Evolutionary conservation across 1,284 basidiomycete genomes (phyloP), one percentile per base, ranked within the genome.

Genomic region (Ustilago shanxiensis): DNA sequence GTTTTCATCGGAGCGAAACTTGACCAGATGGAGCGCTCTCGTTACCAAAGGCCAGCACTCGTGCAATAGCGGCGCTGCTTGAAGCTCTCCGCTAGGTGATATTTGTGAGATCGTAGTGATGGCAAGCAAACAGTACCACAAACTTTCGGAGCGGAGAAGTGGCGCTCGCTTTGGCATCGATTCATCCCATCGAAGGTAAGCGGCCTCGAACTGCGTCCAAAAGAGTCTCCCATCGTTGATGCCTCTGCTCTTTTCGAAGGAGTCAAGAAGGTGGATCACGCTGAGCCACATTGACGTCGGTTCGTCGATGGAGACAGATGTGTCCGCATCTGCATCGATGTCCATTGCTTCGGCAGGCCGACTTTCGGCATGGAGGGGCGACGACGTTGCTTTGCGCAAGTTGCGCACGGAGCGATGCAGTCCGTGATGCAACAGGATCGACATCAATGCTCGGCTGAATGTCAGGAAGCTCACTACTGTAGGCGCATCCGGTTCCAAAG

Each of bases 21-120:
- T 11, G 18, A 77, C 37, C 11, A 62, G 35, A 6, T 61, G 24
- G 33, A 84, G 47, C n/a, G 76, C 72, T 24, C 61, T 56, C 6
- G 58, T 57, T 9, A 85, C 73, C 37, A 92, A 84, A 0, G 89
- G 87, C 95, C 95, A 97, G 26, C 89, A 89, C 0, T 92, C 87
- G 2, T 88, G 84, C 11, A 93, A 87, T 10, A 88, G 88, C 35
- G 89, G 86, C 2, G 81, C 84, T 14, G 88, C 86, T 5, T 88
- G 89, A 9, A 86, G 85, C 2, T 83, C 61, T 14, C 95, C 95
- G 0, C 88, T 82, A 0, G 78, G 52, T 13, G 91, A 91, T 86
- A 96, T 93, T 79, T 95, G 95, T 0, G 93, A 93, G 4, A 97
- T 85, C 0, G 91, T 89, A 66, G 90, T 92, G 1, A 95, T 85